Conservation (phyloP, 2,329 filamentous ascomycete genomes). For the Xylariaceae sp. region DNA sequence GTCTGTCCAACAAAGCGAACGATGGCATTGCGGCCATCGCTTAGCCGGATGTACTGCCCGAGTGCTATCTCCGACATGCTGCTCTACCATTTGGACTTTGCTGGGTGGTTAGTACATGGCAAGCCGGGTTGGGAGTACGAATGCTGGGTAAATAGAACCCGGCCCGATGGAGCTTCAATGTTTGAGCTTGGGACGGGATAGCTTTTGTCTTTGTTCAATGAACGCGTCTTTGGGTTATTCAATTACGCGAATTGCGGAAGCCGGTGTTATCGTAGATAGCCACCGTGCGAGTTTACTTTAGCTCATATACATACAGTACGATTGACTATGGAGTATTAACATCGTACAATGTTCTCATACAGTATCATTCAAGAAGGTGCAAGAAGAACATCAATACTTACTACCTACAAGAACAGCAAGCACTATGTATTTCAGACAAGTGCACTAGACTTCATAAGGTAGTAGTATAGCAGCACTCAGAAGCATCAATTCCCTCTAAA, state of each 20-base stretch:
- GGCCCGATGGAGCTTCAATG: slow-evolving; percentile 17
- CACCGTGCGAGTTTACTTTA: not conserved
- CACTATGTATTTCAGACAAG: no score
- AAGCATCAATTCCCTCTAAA: no score
- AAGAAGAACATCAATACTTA: no score
- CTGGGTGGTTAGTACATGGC: slow-evolving; percentile 35
- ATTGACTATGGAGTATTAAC: no score
- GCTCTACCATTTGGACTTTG: slow-evolving; percentile 36
- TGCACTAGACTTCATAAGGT: no score
- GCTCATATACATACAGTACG: not conserved
- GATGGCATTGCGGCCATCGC: slow-evolving; percentile 75
- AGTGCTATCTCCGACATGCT: slow-evolving; percentile 62
- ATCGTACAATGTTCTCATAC: no score
- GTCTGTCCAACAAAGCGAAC: slow-evolving; percentile 85
- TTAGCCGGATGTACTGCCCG: slow-evolving; percentile 80
- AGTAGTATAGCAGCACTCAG: no score
- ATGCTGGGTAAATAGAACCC: slow-evolving; percentile 15
- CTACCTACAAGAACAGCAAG: no score
- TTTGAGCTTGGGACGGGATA: slow-evolving; percentile 22
- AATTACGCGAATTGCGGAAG: slow-evolving; percentile 30
- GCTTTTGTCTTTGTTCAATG: slow-evolving; percentile 13
- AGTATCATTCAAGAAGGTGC: no score
- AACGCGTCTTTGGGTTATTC: slow-evolving; percentile 29
- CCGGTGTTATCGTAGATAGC: slow-evolving; percentile 19
- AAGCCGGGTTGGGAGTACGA: slow-evolving; percentile 13